Conservation (phyloP, 2,329 filamentous ascomycete genomes). For the Didymella keratinophila region DNA sequence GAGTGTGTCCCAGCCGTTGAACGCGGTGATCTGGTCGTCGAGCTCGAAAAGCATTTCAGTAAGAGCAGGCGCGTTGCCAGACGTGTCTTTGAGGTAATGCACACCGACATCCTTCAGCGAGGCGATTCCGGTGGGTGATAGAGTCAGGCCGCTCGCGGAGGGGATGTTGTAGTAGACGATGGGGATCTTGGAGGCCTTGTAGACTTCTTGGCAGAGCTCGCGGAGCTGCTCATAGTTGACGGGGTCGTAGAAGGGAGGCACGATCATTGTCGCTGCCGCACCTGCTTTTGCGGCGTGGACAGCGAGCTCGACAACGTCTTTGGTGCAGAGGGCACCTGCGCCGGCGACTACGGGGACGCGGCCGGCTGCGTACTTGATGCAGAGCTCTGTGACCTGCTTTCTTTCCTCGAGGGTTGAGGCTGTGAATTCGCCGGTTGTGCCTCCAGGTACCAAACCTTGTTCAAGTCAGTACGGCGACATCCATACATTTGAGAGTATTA, state of each 20-base stretch:
- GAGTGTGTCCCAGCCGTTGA: conserved; percentile 64
- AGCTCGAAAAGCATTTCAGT: conserved; percentile 59
- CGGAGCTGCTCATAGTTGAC: conserved; percentile 52
- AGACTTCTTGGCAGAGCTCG: conserved; percentile 54
- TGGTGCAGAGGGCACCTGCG: conserved; percentile 56
- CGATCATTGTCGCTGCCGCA: conserved; percentile 58
- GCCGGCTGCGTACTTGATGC: conserved; percentile 50
- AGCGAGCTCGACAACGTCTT: conserved; percentile 53
- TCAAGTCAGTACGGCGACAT: no score
- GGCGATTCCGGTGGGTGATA: conserved; percentile 56
- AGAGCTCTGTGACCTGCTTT: conserved; percentile 54
- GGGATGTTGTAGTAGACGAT: conserved; percentile 64
- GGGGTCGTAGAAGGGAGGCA: conserved; percentile 61
- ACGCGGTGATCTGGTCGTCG: conserved; percentile 55
- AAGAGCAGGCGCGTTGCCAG: conserved; percentile 59
- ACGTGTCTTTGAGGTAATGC: conserved; percentile 62
- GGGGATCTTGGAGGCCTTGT: conserved; percentile 52
- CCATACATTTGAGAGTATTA: no score
- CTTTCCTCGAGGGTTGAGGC: conserved; percentile 55
- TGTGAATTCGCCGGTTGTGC: conserved; percentile 62
- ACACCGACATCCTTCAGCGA: conserved; percentile 57
- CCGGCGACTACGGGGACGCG: conserved; percentile 56
- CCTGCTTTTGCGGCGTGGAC: conserved; percentile 51
- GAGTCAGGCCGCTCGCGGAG: conserved; percentile 54
- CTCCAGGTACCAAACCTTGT: conserved; percentile 52